A percentile compares a stretch with the other conserved stretches of the same genome.
phyloP scores from a whole-genome alignment of 768 basidiomycete species.

The Boletus reticuloceps region DNA sequence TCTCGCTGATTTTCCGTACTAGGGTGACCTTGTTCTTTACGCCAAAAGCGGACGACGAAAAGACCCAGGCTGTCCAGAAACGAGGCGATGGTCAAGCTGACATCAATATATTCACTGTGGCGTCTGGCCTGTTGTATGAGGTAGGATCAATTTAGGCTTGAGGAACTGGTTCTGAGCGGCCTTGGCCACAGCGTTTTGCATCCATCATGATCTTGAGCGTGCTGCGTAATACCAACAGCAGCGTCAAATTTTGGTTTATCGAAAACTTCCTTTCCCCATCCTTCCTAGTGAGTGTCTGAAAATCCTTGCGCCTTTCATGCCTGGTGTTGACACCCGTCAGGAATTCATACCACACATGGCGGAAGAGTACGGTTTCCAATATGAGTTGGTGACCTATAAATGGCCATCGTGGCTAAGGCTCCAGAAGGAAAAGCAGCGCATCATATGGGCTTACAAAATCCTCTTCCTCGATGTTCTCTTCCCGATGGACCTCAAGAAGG shows the following conservation, averaged over 20 bases:
- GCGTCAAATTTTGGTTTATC: constrained; percentile 99
- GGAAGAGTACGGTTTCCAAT: constrained; percentile 88
- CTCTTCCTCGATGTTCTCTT: constrained; percentile 98
- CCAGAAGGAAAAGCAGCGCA: constrained; percentile 96
- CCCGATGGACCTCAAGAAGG: constrained; percentile 98
- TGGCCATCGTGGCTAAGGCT: constrained; percentile 99
- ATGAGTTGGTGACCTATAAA: constrained; percentile 97
- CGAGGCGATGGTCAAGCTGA: constrained; percentile 61
- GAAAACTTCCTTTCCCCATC: constrained; percentile 98
- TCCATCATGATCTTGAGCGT: constrained; percentile 99
- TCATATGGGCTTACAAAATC: constrained; percentile 99
- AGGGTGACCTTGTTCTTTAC: constrained; percentile 49
- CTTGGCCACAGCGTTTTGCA: constrained; percentile 72
- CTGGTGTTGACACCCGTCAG: constrained; percentile 36
- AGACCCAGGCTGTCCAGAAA: constrained; percentile 22
- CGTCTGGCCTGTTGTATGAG: constrained; percentile 95
- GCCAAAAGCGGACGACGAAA: constrained; percentile 22
- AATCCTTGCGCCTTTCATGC: not conserved
- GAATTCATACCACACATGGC: constrained; percentile 96
- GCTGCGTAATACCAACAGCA: constrained; percentile 87
- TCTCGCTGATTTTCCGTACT: not conserved
- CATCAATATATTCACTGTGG: constrained; percentile 99
- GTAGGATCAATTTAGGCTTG: constrained; percentile 38
- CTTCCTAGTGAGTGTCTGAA: constrained; percentile 65
- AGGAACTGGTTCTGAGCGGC: not conserved